Evolutionary conservation across 108 stramenopile genomes (phyloP).

Genomic region (Cyclotella atomus): DNA sequence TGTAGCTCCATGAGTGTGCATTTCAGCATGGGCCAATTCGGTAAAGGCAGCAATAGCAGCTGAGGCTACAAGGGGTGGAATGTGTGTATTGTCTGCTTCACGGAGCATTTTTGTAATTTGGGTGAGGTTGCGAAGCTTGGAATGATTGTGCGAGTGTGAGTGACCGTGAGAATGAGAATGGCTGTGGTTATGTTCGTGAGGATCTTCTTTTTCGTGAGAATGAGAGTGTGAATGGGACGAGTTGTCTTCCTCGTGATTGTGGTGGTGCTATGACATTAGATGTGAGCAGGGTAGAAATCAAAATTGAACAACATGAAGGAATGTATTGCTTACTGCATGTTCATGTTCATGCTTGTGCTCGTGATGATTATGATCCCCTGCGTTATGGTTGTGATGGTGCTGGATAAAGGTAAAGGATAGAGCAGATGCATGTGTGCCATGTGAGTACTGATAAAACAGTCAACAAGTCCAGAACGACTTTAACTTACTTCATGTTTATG

Average conservation of each 20-base stretch:
- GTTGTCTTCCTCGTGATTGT: neutral
- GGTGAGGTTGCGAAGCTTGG: conserved; percentile 81
- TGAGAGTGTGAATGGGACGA: conserved; percentile 15
- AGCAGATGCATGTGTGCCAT: too few relatives aligned
- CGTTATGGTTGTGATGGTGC: too few relatives aligned
- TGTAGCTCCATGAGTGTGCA: conserved; percentile 79
- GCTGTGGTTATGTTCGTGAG: conserved; percentile 11
- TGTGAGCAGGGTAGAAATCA: too few relatives aligned
- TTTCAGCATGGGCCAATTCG: conserved; percentile 88
- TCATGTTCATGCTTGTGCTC: conserved; percentile 30
- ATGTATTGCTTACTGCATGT: conserved; percentile 4
- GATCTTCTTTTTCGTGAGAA: conserved; percentile 4
- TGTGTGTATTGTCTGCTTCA: conserved; percentile 53
- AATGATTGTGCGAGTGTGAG: conserved; percentile 29
- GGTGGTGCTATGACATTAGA: neutral
- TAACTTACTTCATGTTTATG: too few relatives aligned
- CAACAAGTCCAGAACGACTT: too few relatives aligned
- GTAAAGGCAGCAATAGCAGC: conserved; percentile 81
- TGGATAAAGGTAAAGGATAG: too few relatives aligned
- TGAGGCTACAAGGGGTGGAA: conserved; percentile 68
- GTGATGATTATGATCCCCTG: too few relatives aligned
- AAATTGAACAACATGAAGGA: neutral
- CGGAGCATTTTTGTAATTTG: conserved; percentile 77
- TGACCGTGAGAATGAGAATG: conserved; percentile 36
- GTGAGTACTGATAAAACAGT: too few relatives aligned